Percentiles rank a stretch among this genome's conserved stretches.
These are phyloP conservation scores for Ceratobasidium sp. DNA, from an alignment of 1,284 basidiomycete species.

Conservation along the genomic window DNA sequence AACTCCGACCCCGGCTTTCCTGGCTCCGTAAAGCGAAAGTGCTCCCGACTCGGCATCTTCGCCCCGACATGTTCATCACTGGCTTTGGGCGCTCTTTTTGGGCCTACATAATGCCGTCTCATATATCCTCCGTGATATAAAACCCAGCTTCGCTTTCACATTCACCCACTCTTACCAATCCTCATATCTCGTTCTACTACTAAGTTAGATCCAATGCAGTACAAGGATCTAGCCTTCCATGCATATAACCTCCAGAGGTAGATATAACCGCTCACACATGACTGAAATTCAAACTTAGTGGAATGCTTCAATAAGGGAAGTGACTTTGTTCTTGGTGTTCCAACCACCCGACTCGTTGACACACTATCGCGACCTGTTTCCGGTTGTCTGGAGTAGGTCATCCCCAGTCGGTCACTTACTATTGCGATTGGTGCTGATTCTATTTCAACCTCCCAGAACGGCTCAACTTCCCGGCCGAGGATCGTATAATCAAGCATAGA, in stretches of 20 bases:
- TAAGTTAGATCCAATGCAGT: too few relatives aligned
- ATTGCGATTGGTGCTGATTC: neutral
- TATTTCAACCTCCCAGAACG: neutral
- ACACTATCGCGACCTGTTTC: slow-evolving; percentile 26
- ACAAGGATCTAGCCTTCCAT: slow-evolving; percentile 8
- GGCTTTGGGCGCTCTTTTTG: too few relatives aligned
- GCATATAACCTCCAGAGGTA: neutral
- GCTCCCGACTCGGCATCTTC: too few relatives aligned
- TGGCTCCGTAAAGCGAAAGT: too few relatives aligned
- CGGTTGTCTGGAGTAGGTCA: slow-evolving; percentile 27
- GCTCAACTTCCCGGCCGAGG: neutral
- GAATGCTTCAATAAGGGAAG: neutral
- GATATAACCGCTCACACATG: neutral
- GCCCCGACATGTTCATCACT: too few relatives aligned
- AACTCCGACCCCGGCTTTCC: too few relatives aligned
- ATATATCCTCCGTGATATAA: too few relatives aligned
- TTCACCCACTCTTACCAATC: neutral
- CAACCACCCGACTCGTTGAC: neutral
- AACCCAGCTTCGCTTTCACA: too few relatives aligned
- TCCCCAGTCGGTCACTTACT: neutral
- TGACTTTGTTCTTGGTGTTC: slow-evolving; percentile 22
- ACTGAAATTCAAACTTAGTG: neutral
- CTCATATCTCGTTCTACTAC: neutral
- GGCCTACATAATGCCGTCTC: too few relatives aligned
- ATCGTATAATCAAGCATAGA: neutral